These are phyloP conservation scores for Arachnomyces sp. DNA, from an alignment of 2,329 filamentous ascomycete species.

Conservation along the genomic window DNA sequence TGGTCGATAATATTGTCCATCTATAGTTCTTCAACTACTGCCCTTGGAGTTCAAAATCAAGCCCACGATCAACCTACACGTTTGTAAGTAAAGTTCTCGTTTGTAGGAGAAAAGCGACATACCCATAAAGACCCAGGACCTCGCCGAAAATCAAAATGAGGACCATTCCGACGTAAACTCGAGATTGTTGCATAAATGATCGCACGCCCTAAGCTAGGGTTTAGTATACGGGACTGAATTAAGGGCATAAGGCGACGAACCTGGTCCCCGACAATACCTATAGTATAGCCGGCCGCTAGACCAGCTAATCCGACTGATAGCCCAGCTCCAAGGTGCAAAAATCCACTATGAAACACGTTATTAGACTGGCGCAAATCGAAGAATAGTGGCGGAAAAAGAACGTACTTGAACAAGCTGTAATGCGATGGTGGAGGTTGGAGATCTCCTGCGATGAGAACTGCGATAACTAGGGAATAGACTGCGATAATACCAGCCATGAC, in stretches of 20 bases:
- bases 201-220: conserved; percentile 56
- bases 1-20: background rate
- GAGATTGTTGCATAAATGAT: conserved; percentile 90
- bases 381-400: conserved; percentile 11
- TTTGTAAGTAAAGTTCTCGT: conserved; percentile 6
- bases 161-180: conserved; percentile 97
- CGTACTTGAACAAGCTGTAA: conserved; percentile 79
- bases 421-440: conserved; percentile 61
- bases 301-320: conserved; percentile 87
- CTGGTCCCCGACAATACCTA: conserved; percentile 89
- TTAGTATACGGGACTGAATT: conserved; percentile 15
- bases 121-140: conserved; percentile 95
- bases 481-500: conserved; percentile 99
- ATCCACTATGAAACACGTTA: conserved; percentile 50
- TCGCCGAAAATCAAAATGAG: conserved; percentile 97
- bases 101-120: conserved; percentile 27
- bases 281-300: conserved; percentile 89
- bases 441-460: conserved; percentile 89
- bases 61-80: conserved; percentile 69
- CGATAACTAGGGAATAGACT: conserved; percentile 93
- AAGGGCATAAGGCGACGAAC: conserved; percentile 37
- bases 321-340: conserved; percentile 87
- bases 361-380: background rate
- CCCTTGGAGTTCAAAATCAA: conserved; percentile 84
- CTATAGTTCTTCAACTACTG: conserved; percentile 41